phyloP scores from a whole-genome alignment of 768 basidiomycete genomes.

The Cystobasidium onofrii region DNA sequence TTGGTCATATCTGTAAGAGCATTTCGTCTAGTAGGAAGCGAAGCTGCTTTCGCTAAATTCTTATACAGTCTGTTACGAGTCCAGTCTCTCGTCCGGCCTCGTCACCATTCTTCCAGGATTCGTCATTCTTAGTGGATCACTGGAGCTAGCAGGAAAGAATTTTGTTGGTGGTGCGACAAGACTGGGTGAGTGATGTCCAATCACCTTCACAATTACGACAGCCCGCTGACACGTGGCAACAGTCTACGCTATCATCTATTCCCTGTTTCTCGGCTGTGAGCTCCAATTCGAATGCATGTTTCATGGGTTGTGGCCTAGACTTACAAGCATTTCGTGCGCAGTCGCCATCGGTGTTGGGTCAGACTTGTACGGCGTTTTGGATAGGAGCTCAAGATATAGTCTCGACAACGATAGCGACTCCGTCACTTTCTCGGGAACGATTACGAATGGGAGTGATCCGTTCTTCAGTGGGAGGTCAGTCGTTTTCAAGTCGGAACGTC shows the following conservation, averaged over 20 bases:
- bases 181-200: conserved; percentile 42
- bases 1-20: conserved; percentile 41
- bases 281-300: not conserved
- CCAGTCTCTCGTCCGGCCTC: conserved; percentile 46
- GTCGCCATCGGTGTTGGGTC: conserved; percentile 33
- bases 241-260: conserved; percentile 45
- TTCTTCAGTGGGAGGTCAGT: not conserved
- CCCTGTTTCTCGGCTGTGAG: conserved; percentile 44
- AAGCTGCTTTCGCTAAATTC: too few relatives aligned
- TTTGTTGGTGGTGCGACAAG: conserved; percentile 48
- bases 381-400: not conserved
- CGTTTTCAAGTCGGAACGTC: too few relatives aligned
- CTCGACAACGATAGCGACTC: not conserved
- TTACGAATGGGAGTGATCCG: conserved; percentile 14
- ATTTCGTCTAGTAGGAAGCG: too few relatives aligned
- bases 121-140: conserved; percentile 43
- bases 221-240: not conserved
- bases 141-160: conserved; percentile 47
- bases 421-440: not conserved
- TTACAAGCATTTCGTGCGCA: not conserved
- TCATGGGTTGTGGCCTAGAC: too few relatives aligned
- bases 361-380: conserved; percentile 34
- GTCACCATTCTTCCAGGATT: conserved; percentile 46
- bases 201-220: not conserved
- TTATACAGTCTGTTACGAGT: conserved; percentile 45